phyloP scores from a whole-genome alignment of 441 rosid genomes.

The Arabidopsis hybrid region DNA sequence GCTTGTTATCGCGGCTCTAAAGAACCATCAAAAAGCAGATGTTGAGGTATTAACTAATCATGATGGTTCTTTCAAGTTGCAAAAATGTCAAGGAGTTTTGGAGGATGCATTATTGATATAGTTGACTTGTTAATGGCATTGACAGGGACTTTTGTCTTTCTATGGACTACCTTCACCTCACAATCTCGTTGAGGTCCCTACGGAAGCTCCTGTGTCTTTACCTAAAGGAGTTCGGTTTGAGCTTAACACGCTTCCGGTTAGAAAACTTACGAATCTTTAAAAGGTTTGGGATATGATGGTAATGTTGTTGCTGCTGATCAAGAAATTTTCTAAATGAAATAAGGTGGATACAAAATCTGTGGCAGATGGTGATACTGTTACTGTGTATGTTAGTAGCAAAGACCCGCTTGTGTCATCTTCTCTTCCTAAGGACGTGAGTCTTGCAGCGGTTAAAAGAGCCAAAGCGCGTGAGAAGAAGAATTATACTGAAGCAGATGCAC shows the following conservation, averaged over 20 bases:
- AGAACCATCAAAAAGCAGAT: slow-evolving; percentile 68
- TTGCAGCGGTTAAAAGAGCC: slow-evolving; percentile 63
- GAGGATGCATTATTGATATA: background rate
- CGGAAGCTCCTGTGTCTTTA: slow-evolving; percentile 51
- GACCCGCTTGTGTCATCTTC: slow-evolving; percentile 67
- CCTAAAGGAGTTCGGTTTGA: slow-evolving; percentile 68
- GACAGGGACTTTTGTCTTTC: slow-evolving; percentile 77
- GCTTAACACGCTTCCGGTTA: slow-evolving; percentile 73
- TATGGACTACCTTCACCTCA: slow-evolving; percentile 82
- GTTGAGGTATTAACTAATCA: slow-evolving; percentile 59
- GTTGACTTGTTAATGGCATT: slow-evolving; percentile 12
- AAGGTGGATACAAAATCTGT: slow-evolving; percentile 83
- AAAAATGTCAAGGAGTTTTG: slow-evolving; percentile 3
- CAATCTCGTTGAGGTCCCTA: slow-evolving; percentile 46
- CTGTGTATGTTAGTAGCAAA: slow-evolving; percentile 67
- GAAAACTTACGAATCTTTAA: background rate
- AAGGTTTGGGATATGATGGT: background rate
- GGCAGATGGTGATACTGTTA: slow-evolving; percentile 82
- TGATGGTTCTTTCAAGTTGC: slow-evolving; percentile 35
- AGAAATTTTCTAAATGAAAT: slow-evolving; percentile 34
- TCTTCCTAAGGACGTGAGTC: slow-evolving; percentile 67
- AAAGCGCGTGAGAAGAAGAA: slow-evolving; percentile 67
- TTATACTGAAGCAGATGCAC: slow-evolving; percentile 71
- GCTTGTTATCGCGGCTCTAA: slow-evolving; percentile 64
- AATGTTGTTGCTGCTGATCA: slow-evolving; percentile 27